Base-by-base conservation (phyloP, 2,329 filamentous ascomycete species). In the Epichloe amarillans region DNA sequence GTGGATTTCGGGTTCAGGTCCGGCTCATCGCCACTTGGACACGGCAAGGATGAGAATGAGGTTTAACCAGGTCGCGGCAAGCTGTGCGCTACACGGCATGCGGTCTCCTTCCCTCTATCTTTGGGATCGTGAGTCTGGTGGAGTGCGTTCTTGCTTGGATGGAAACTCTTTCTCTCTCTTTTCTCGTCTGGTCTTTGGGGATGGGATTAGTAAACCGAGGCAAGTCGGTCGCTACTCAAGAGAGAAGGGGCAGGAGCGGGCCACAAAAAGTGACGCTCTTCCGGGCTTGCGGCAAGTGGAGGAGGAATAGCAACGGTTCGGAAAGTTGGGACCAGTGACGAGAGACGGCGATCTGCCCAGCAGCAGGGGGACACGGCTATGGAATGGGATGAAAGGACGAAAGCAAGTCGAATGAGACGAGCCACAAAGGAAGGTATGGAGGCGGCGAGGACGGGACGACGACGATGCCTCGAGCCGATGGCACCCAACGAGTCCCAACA, bases 1-100 rank as follows among this genome's bases (percentile, higher is more conserved):
- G 52, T 44, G 45, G 43, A 30, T 11, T 10, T 44, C 42, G 41
- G 52, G 46, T 54, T 52, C 50, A 55, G 39, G 43, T 49, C 23
- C 48, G 23, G 49, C 49, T 43, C 50, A 52, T 54, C 5, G 49
- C 45, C 45, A 37, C 41, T 21, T 12, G 12, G 19, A 38, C 30
- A 40, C 23, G 23, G 26, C 26, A 30, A 30, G 8, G 7, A 50
- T 47, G 52, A 45, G 21, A 53, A 36, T 15, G 38, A 19, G 26
- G 17, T 10, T 12, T 37, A 15, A 26, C 42, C 30, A 23, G 12
- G 23, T 45, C 6, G 26, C 19, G 11, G 26, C 17, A 15, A 17
- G 17, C 15, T 41, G 17, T 19, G 14, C 5, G 39, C 15, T 21
- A 41, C 19, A 21, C 39, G 15, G 36, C 36, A n/a, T n/a, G 36